Percentiles rank a stretch among this genome's conserved stretches.
phyloP scores from a whole-genome alignment of 2,329 filamentous ascomycete genomes.

The Arachnomyces sp. region DNA sequence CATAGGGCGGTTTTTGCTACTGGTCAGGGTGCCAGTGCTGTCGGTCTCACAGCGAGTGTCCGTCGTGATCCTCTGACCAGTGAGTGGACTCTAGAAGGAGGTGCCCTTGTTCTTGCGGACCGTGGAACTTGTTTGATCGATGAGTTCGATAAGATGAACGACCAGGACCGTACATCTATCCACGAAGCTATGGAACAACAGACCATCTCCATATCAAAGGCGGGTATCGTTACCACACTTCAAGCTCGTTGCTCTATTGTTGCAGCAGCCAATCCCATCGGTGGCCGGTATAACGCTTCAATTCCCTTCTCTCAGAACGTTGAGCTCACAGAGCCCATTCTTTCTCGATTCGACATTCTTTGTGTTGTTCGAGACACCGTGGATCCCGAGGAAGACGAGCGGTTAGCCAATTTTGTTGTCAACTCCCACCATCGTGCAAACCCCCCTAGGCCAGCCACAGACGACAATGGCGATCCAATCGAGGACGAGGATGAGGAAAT shows the following conservation, averaged over 20 bases:
- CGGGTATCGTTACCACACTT: slow-evolving; percentile 93
- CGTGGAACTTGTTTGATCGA: slow-evolving; percentile 93
- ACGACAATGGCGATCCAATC: slow-evolving; percentile 47
- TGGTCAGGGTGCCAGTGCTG: slow-evolving; percentile 91
- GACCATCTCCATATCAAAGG: slow-evolving; percentile 98
- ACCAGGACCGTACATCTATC: slow-evolving; percentile 94
- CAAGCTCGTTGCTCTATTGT: slow-evolving; percentile 95
- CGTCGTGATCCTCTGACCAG: slow-evolving; percentile 89
- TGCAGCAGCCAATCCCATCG: slow-evolving; percentile 91
- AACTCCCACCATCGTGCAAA: slow-evolving; percentile 90
- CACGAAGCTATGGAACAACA: slow-evolving; percentile 99
- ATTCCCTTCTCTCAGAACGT: slow-evolving; percentile 95
- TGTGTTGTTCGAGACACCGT: slow-evolving; percentile 95
- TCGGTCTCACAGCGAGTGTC: slow-evolving; percentile 94
- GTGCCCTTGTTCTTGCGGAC: slow-evolving; percentile 89
- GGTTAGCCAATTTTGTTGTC: slow-evolving; percentile 88
- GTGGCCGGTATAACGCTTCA: slow-evolving; percentile 92
- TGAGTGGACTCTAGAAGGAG: slow-evolving; percentile 96
- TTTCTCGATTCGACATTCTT: slow-evolving; percentile 96
- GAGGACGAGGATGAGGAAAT: slow-evolving; percentile 48
- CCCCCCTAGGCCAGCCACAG: slow-evolving; percentile 49
- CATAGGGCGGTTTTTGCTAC: slow-evolving; percentile 96
- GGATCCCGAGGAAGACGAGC: slow-evolving; percentile 84
- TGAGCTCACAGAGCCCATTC: slow-evolving; percentile 89
- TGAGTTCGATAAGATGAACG: slow-evolving; percentile 99